A percentile compares a stretch with the other conserved stretches of the same genome.
Conservation (phyloP, 2,329 filamentous ascomycete species). For the Chaetoscypha palmicola region DNA sequence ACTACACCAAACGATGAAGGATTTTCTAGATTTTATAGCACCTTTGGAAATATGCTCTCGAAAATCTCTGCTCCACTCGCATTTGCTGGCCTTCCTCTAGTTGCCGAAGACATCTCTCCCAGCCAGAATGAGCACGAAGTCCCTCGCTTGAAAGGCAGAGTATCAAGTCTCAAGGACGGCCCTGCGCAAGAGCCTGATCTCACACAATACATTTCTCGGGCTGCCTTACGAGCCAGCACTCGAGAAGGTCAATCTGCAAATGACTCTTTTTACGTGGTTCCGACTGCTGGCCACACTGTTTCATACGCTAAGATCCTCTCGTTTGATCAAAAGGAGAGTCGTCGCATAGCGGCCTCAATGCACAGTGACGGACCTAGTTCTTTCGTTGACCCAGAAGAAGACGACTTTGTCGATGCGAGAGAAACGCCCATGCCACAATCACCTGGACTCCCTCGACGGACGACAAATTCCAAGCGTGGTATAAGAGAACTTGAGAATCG, state of each 20-base stretch:
- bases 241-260: constrained; percentile 57
- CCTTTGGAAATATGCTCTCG: constrained; percentile 83
- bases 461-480: constrained; percentile 34
- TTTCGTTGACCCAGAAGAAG: constrained; percentile 55
- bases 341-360: constrained; percentile 47
- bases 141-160: constrained; percentile 31
- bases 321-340: constrained; percentile 59
- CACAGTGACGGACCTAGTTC: constrained; percentile 33
- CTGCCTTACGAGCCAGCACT: constrained; percentile 71
- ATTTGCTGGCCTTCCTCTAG: constrained; percentile 83
- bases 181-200: constrained; percentile 61
- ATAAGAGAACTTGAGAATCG: constrained; percentile 54
- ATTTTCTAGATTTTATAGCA: constrained; percentile 86
- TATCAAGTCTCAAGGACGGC: constrained; percentile 25
- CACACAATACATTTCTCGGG: constrained; percentile 74
- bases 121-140: constrained; percentile 32
- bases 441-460: constrained; percentile 35
- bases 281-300: constrained; percentile 81
- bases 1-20: constrained; percentile 56
- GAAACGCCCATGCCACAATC: constrained; percentile 41
- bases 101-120: constrained; percentile 41
- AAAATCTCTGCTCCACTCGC: constrained; percentile 84
- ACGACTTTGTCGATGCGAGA: constrained; percentile 90
- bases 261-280: constrained; percentile 92
- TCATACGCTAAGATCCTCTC: constrained; percentile 87